phyloP scores from a whole-genome alignment of 1,139 yeast species.

The Ogataea hybrid region DNA sequence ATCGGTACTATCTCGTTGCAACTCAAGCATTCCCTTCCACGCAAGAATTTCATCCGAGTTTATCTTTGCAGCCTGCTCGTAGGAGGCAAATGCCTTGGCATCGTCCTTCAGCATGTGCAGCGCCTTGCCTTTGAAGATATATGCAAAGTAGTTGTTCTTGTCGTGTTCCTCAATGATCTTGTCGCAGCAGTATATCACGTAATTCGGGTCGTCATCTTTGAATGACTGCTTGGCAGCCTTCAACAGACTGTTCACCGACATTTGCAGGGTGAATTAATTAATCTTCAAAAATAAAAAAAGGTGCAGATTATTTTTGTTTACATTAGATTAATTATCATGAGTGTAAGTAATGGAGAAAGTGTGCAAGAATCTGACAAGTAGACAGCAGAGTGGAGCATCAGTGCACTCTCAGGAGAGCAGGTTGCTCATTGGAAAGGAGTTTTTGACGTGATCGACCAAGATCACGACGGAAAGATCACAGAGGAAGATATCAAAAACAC shows the following conservation, averaged over 20 bases:
- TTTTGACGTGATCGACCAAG: constrained; percentile 74
- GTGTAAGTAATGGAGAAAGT: background rate
- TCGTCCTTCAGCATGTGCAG: constrained; percentile 42
- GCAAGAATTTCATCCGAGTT: constrained; percentile 60
- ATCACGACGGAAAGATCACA: constrained; percentile 70
- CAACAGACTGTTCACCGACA: constrained; percentile 42
- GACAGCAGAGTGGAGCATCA: constrained; percentile 5
- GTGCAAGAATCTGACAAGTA: background rate
- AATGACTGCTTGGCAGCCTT: constrained; percentile 63
- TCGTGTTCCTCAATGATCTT: constrained; percentile 53
- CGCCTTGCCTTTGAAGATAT: constrained; percentile 62
- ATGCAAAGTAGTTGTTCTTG: constrained; percentile 59
- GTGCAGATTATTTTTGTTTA: background rate
- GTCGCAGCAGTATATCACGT: constrained; percentile 50
- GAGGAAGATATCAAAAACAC: constrained; percentile 57
- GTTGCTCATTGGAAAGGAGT: constrained; percentile 26
- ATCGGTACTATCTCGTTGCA: constrained; percentile 39
- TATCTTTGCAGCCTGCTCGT: constrained; percentile 52
- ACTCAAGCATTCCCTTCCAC: constrained; percentile 73
- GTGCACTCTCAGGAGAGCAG: constrained; percentile 25
- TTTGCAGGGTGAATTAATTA: background rate
- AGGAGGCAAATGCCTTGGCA: constrained; percentile 47
- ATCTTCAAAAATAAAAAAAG: background rate
- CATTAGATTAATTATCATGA: background rate
- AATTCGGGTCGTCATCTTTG: constrained; percentile 54